Conservation (phyloP, 208 protist species). For the Leishmania lainsoni region DNA sequence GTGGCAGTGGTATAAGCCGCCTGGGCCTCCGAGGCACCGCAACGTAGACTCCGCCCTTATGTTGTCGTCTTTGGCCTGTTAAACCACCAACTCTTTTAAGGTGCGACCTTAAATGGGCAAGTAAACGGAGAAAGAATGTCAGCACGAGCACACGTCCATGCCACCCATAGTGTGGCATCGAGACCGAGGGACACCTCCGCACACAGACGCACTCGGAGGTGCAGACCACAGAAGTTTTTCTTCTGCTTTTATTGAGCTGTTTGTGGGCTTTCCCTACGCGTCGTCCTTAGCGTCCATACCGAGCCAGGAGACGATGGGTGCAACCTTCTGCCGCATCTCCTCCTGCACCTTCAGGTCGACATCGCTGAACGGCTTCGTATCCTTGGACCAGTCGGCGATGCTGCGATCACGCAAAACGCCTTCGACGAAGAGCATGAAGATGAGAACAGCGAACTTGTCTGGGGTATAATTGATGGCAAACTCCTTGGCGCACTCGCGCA, state of each 20-base stretch:
- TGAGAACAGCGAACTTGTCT: conserved; percentile 56
- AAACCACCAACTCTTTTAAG: not conserved
- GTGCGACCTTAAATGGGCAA: not conserved
- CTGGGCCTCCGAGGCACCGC: not conserved
- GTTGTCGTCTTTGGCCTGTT: not conserved
- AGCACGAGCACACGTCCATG: not conserved
- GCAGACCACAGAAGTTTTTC: not conserved
- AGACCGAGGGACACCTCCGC: no score
- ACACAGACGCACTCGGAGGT: not conserved
- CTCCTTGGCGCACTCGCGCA: conserved; percentile 60
- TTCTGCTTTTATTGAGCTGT: not conserved
- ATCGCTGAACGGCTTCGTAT: conserved; percentile 24
- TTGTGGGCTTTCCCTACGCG: conserved; percentile 3
- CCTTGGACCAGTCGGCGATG: conserved; percentile 58
- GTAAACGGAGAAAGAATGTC: not conserved
- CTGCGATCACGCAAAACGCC: conserved; percentile 53
- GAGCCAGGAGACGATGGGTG: conserved; percentile 67
- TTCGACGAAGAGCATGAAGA: conserved; percentile 85
- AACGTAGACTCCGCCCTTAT: not conserved
- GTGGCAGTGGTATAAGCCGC: not conserved
- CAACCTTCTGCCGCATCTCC: conserved; percentile 51
- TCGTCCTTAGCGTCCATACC: conserved; percentile 38
- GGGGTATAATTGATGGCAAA: conserved; percentile 43
- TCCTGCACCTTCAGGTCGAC: conserved; percentile 30
- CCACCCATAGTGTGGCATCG: not conserved